phyloP scores from a whole-genome alignment of 139 green algal species.

The Mesostigma viride region DNA sequence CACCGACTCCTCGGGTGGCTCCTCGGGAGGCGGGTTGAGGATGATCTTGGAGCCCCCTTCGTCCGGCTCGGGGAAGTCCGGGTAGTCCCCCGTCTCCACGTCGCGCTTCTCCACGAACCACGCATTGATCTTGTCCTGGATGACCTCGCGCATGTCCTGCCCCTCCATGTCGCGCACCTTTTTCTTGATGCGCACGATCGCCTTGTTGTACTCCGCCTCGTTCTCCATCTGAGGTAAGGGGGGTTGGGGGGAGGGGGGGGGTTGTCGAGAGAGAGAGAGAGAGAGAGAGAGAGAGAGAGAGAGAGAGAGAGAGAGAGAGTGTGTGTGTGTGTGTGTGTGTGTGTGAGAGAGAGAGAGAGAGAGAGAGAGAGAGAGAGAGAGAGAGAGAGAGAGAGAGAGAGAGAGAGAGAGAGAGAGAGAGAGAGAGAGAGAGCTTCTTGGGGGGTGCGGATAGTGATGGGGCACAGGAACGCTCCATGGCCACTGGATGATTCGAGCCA shows the following conservation, averaged over 20 bases:
- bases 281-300: too few species aligned
- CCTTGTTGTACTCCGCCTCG: conserved; percentile 52
- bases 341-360: too few species aligned
- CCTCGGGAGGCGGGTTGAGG: conserved; percentile 53
- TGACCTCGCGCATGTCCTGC: conserved; percentile 71
- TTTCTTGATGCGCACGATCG: conserved; percentile 52
- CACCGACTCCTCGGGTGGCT: conserved; percentile 31
- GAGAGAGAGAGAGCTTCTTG: too few species aligned
- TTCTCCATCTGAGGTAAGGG: conserved; percentile 30
- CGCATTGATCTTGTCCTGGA: conserved; percentile 78
- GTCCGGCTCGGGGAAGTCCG: conserved; percentile 58
- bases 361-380: too few species aligned
- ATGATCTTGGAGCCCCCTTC: conserved; percentile 68
- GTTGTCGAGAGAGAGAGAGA: too few species aligned
- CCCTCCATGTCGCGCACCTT: conserved; percentile 66
- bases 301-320: too few species aligned
- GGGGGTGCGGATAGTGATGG: too few species aligned
- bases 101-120: conserved; percentile 74
- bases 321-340: conserved; percentile 1
- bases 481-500: too few species aligned
- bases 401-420: too few species aligned
- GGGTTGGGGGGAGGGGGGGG: background rate
- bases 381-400: too few species aligned
- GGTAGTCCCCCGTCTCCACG: conserved; percentile 60
- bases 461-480: too few species aligned